phyloP scores from a whole-genome alignment of 192 early-diverging fungal genomes.

The Lunasporangiospora selenospora region DNA sequence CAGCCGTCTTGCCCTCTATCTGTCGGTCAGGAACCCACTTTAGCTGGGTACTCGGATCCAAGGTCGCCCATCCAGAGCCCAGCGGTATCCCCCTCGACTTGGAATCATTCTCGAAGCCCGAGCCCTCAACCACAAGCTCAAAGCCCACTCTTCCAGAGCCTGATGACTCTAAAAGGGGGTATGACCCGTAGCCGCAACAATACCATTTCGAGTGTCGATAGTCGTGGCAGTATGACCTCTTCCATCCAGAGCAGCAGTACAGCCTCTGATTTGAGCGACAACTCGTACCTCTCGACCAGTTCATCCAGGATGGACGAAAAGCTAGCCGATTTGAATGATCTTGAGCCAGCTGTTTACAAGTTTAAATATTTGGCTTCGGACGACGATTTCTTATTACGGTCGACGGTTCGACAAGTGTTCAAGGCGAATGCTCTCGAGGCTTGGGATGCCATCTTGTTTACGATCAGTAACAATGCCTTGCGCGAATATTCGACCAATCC shows the following conservation, averaged over 20 bases:
- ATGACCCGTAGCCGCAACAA: conserved; percentile 5
- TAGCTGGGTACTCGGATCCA: too few relatives aligned
- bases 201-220: conserved; percentile 9
- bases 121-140: conserved; percentile 4
- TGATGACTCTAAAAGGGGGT: conserved; percentile 19
- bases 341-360: conserved; percentile 36
- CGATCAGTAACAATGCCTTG: conserved; percentile 48
- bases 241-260: not conserved
- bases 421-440: conserved; percentile 69
- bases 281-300: too few relatives aligned
- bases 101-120: too few relatives aligned
- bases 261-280: not conserved
- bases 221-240: not conserved
- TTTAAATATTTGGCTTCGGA: conserved; percentile 66
- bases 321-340: not conserved
- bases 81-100: too few relatives aligned
- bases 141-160: conserved; percentile 26
- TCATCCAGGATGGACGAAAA: too few relatives aligned
- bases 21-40: too few relatives aligned
- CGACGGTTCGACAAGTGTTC: conserved; percentile 64
- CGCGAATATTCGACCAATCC: conserved; percentile 21
- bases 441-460: conserved; percentile 70
- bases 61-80: too few relatives aligned
- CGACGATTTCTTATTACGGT: conserved; percentile 75
- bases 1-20: too few relatives aligned